phyloP scores from a whole-genome alignment of 257 asterid genomes.

The Linderniella brevidens region DNA sequence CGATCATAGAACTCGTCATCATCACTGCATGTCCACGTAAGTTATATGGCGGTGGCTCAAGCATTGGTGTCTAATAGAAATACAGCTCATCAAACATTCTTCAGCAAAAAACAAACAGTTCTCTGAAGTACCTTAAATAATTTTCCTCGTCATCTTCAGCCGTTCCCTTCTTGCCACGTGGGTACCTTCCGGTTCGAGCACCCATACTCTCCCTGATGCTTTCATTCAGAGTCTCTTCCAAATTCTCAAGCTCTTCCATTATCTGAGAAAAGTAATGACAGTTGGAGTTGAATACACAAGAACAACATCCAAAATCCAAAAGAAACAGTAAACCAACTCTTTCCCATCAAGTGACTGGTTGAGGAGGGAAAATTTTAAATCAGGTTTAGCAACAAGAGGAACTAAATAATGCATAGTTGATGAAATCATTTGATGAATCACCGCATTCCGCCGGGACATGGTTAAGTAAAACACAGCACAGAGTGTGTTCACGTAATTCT shows the following conservation, averaged over 20 bases:
- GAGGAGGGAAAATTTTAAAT: too few relatives aligned
- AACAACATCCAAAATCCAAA: neutral
- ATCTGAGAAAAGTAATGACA: slow-evolving; percentile 23
- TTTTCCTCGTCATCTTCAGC: slow-evolving; percentile 60
- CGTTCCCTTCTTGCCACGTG: slow-evolving; percentile 53
- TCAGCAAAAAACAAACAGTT: neutral
- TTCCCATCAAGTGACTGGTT: too few relatives aligned
- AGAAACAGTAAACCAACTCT: too few relatives aligned
- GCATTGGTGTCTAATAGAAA: neutral
- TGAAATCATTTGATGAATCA: too few relatives aligned
- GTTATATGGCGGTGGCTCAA: slow-evolving; percentile 4
- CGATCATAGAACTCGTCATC: slow-evolving; percentile 95
- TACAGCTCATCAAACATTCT: slow-evolving; percentile 4
- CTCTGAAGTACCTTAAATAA: slow-evolving; percentile 36
- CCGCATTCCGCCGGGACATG: too few relatives aligned
- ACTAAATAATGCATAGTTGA: too few relatives aligned
- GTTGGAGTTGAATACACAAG: neutral
- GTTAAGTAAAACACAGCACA: too few relatives aligned
- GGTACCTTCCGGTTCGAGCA: slow-evolving; percentile 56
- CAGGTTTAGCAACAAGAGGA: too few relatives aligned
- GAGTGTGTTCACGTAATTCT: too few relatives aligned
- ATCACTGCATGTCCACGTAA: slow-evolving; percentile 29
- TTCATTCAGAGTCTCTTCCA: slow-evolving; percentile 95
- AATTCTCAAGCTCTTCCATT: slow-evolving; percentile 91
- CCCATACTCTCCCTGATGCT: slow-evolving; percentile 90